Evolutionary conservation across 164 flowering plant genomes (phyloP).

Genomic region (Stephania japonica): DNA sequence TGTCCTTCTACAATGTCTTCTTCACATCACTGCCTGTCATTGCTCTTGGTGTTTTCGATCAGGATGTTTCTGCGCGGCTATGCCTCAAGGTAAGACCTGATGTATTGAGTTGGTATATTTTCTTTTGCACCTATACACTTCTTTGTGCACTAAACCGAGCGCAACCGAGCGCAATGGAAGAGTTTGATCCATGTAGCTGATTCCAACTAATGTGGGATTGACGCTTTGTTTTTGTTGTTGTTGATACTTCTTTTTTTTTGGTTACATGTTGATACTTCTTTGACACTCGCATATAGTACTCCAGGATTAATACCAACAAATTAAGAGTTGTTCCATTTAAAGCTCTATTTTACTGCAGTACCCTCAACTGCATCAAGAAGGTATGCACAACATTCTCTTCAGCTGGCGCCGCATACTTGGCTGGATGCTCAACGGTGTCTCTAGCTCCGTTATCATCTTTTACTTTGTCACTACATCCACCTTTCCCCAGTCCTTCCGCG

Average conservation of each 20-base stretch:
- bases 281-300: not conserved
- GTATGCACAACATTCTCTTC: slow-evolving; percentile 61
- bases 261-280: too few relatives aligned
- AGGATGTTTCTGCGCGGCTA: slow-evolving; percentile 70
- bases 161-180: too few relatives aligned
- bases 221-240: too few relatives aligned
- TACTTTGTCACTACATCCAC: slow-evolving; percentile 41
- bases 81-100: slow-evolving; percentile 58
- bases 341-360: slow-evolving; percentile 29
- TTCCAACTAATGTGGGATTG: too few relatives aligned
- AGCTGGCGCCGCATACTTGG: slow-evolving; percentile 70
- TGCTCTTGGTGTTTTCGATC: slow-evolving; percentile 90
- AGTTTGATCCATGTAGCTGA: too few relatives aligned
- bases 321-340: not conserved
- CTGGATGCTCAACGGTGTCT: slow-evolving; percentile 72
- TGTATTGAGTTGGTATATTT: not conserved
- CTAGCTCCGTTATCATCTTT: slow-evolving; percentile 59
- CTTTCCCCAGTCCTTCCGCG: slow-evolving; percentile 48
- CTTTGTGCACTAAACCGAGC: too few relatives aligned
- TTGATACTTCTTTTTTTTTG: too few relatives aligned
- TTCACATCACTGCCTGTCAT: slow-evolving; percentile 86
- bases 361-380: slow-evolving; percentile 63
- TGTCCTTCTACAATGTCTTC: slow-evolving; percentile 78
- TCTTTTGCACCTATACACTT: too few relatives aligned
- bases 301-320: not conserved